phyloP scores from a whole-genome alignment of 2,329 filamentous ascomycete species.

The Aureobasidium sp. region DNA sequence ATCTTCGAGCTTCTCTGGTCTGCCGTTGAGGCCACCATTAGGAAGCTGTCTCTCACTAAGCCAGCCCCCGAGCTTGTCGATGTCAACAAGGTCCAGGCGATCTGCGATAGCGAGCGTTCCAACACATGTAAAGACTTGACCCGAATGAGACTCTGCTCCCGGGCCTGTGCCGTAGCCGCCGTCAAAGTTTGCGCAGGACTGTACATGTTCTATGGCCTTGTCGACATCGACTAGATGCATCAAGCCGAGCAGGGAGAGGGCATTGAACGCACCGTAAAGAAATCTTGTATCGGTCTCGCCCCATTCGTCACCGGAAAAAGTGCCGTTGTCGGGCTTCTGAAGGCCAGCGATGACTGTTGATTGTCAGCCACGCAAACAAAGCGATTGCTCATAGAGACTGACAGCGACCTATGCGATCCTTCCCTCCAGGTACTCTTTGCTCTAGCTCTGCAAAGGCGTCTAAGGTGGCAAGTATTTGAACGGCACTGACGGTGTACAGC shows the following conservation, averaged over 20 bases:
- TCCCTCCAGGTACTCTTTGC: slow-evolving; percentile 55
- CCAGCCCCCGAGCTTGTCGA: slow-evolving; percentile 76
- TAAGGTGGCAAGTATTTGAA: slow-evolving; percentile 83
- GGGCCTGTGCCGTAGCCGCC: slow-evolving; percentile 86
- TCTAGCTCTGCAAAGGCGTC: slow-evolving; percentile 82
- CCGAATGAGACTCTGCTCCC: slow-evolving; percentile 87
- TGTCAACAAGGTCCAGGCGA: slow-evolving; percentile 70
- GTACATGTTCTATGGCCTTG: slow-evolving; percentile 71
- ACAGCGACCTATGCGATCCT: slow-evolving; percentile 71
- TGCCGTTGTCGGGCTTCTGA: slow-evolving; percentile 73
- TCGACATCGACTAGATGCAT: slow-evolving; percentile 67
- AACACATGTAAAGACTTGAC: slow-evolving; percentile 92
- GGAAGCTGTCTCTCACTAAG: slow-evolving; percentile 85
- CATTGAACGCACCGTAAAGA: slow-evolving; percentile 82
- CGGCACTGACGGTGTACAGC: slow-evolving; percentile 88
- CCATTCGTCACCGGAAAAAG: slow-evolving; percentile 92
- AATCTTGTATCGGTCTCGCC: slow-evolving; percentile 94
- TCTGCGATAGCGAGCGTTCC: slow-evolving; percentile 77
- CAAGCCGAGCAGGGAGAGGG: slow-evolving; percentile 72
- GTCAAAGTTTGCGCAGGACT: slow-evolving; percentile 83
- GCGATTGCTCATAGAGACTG: slow-evolving; percentile 29
- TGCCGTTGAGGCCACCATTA: slow-evolving; percentile 82
- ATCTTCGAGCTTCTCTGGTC: slow-evolving; percentile 91
- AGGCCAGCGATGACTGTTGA: slow-evolving; percentile 64
- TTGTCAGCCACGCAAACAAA: background rate